Evolutionary conservation across 306 rosid species (phyloP).

Genomic region (Dalbergia cultrata): DNA sequence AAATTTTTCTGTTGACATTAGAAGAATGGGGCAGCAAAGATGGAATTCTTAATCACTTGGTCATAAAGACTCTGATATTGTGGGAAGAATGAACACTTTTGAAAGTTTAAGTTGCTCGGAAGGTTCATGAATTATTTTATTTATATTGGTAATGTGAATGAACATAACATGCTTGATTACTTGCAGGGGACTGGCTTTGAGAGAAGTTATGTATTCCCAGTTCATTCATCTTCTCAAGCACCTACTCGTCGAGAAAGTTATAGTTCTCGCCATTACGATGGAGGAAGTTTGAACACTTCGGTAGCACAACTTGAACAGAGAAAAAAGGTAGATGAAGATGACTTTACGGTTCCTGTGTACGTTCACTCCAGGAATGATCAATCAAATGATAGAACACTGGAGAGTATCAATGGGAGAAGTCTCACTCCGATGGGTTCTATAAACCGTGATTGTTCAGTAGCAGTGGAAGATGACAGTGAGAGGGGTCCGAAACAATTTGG

Average conservation of each 20-base stretch:
- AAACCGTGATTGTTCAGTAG: slow-evolving; percentile 52
- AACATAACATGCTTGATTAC: not conserved
- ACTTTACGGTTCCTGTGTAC: slow-evolving; percentile 80
- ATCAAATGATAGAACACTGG: slow-evolving; percentile 46
- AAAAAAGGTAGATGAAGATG: slow-evolving; percentile 76
- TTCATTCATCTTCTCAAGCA: slow-evolving; percentile 50
- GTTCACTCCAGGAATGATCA: slow-evolving; percentile 63
- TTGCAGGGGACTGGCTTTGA: slow-evolving; percentile 73
- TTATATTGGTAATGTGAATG: not conserved
- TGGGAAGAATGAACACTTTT: not conserved
- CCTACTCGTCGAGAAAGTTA: slow-evolving; percentile 59
- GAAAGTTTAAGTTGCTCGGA: not conserved
- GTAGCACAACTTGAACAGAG: slow-evolving; percentile 56
- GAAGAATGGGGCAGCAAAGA: not conserved
- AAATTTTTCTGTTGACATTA: not conserved
- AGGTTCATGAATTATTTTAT: slow-evolving; percentile 1
- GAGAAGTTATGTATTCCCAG: slow-evolving; percentile 59
- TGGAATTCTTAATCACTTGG: not conserved
- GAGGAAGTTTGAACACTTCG: slow-evolving; percentile 50
- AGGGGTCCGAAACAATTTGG: slow-evolving; percentile 52
- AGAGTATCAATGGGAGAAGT: slow-evolving; percentile 49
- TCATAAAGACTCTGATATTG: not conserved
- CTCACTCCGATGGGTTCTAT: slow-evolving; percentile 51
- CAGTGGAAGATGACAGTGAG: slow-evolving; percentile 45
- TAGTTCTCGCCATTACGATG: slow-evolving; percentile 53